Evolutionary conservation across 805 yeast species (phyloP).

Genomic region (Pichia cephalocereana): DNA sequence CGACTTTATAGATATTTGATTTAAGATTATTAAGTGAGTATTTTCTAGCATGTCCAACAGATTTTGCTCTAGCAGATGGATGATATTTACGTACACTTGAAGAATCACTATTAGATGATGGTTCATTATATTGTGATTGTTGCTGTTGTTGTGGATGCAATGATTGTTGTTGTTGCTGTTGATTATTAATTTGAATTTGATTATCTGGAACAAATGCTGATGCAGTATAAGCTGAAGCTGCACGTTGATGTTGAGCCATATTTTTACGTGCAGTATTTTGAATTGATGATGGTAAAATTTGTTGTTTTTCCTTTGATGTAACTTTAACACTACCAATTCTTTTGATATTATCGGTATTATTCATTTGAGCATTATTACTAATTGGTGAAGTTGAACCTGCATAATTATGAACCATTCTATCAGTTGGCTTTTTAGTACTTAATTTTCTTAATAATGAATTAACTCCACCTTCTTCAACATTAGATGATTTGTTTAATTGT

Average conservation of each 20-base stretch:
- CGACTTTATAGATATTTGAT: conserved; percentile 11
- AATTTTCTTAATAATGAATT: conserved; percentile 26
- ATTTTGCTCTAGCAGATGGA: conserved; percentile 83
- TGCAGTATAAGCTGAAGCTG: conserved; percentile 30
- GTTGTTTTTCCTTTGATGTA: conserved; percentile 46
- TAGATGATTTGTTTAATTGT: conserved; percentile 13
- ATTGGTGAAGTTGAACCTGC: not conserved
- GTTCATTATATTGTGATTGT: not conserved
- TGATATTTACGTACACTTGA: conserved; percentile 31
- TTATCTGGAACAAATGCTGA: conserved; percentile 19
- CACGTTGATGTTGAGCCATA: conserved; percentile 27
- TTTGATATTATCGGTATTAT: conserved; percentile 31
- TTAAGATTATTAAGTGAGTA: conserved; percentile 38
- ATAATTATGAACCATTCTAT: not conserved
- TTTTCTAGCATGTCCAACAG: conserved; percentile 72
- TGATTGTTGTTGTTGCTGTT: conserved; percentile 1
- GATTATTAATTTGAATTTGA: not conserved
- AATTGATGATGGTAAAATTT: conserved; percentile 17
- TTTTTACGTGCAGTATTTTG: conserved; percentile 20
- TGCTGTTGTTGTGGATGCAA: conserved; percentile 4
- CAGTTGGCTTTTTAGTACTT: conserved; percentile 11
- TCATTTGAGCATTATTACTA: not conserved
- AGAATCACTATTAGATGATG: not conserved
- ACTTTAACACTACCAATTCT: conserved; percentile 55
- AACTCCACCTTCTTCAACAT: conserved; percentile 13